Conservation (phyloP, 805 yeast species). For the Starmerella roubikii region DNA sequence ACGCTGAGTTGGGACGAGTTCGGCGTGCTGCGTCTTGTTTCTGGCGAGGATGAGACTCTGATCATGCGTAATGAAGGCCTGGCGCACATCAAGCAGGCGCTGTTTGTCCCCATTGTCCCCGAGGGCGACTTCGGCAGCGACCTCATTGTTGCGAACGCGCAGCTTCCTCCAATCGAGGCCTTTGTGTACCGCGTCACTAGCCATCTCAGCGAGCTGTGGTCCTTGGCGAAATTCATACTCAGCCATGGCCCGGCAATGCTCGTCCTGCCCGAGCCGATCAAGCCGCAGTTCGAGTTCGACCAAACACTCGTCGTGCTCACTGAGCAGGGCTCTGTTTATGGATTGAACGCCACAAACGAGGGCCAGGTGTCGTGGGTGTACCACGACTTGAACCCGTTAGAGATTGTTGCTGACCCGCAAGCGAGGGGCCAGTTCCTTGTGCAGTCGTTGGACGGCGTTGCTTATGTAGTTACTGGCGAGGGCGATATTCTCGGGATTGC, state of each 20-base stretch:
- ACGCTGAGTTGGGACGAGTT: conserved; percentile 8
- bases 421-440: conserved; percentile 9
- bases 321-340: conserved; percentile 21
- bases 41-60: conserved; percentile 1
- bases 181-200: conserved; percentile 1
- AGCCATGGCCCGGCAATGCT: conserved; percentile 4
- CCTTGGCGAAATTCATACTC: neutral
- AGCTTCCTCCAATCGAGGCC: neutral
- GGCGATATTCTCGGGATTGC: conserved; percentile 6
- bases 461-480: conserved; percentile 12
- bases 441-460: conserved; percentile 12
- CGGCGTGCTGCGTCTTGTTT: conserved; percentile 5
- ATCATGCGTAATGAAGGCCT: conserved; percentile 25
- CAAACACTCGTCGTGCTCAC: conserved; percentile 25
- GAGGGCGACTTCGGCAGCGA: neutral
- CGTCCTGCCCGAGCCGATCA: conserved; percentile 4
- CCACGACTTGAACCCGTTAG: conserved; percentile 13
- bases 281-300: conserved; percentile 25
- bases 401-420: conserved; percentile 7
- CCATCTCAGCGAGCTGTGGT: conserved; percentile 3
- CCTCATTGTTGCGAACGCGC: neutral
- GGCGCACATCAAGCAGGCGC: conserved; percentile 18
- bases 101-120: conserved; percentile 14
- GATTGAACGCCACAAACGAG: conserved; percentile 21
- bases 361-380: conserved; percentile 22